A percentile compares a stretch with the other conserved stretches of the same genome.
Conservation (phyloP, 768 basidiomycete species). For the Pholiota molesta region DNA sequence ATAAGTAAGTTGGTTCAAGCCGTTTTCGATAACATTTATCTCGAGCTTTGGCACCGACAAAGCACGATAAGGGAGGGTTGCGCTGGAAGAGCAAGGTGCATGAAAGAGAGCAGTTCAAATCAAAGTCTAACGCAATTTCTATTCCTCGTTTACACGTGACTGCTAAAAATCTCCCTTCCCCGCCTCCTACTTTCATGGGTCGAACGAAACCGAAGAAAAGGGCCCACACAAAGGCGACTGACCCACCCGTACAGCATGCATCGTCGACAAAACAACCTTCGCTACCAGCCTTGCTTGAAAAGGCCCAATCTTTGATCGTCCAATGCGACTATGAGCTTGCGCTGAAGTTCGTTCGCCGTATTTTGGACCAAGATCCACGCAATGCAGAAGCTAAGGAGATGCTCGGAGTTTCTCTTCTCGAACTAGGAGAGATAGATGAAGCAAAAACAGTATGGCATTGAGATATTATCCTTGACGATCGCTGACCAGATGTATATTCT, state of each 20-base stretch:
- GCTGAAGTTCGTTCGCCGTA: constrained; percentile 66
- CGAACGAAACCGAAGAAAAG: constrained; percentile 56
- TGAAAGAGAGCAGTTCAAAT: not conserved
- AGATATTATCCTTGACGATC: not conserved
- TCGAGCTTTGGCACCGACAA: not conserved
- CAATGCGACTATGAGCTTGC: constrained; percentile 89
- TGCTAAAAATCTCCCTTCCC: constrained; percentile 25
- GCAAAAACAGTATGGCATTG: constrained; percentile 61
- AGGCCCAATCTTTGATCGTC: constrained; percentile 78
- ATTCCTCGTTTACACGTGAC: constrained; percentile 30
- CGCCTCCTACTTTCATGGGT: constrained; percentile 45
- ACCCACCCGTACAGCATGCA: constrained; percentile 23
- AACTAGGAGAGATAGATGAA: constrained; percentile 73
- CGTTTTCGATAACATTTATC: not conserved
- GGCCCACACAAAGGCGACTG: constrained; percentile 36
- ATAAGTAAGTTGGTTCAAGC: not conserved
- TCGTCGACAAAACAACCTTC: constrained; percentile 40
- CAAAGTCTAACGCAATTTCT: constrained; percentile 2
- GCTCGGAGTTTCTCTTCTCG: constrained; percentile 77
- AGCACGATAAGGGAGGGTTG: no score
- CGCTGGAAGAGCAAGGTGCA: not conserved
- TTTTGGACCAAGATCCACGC: constrained; percentile 62
- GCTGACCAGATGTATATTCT: not conserved
- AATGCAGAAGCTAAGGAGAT: constrained; percentile 79
- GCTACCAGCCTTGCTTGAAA: constrained; percentile 62